Conservation (phyloP, 192 early-diverging fungal species). For the Kickxella alabastrina region DNA sequence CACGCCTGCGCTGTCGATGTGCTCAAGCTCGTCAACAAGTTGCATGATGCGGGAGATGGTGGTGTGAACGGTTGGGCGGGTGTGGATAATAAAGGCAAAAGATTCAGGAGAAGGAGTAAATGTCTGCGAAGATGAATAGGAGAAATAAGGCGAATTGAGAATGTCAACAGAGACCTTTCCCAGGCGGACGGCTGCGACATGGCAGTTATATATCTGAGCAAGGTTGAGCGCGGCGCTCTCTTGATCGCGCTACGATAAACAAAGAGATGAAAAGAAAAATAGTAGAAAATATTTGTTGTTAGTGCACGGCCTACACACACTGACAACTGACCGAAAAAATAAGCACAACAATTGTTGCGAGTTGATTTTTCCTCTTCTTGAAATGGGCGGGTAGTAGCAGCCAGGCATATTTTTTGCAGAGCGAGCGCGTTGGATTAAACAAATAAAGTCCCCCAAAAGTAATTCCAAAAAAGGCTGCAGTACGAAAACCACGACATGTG, state of each 20-base stretch:
- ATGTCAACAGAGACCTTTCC: slow-evolving; percentile 33
- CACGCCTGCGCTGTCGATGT: background rate
- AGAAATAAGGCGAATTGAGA: slow-evolving; percentile 35
- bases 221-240: slow-evolving; percentile 25
- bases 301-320: too few relatives aligned
- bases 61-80: slow-evolving; percentile 15
- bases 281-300: too few relatives aligned
- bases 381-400: too few relatives aligned
- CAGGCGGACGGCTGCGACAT: slow-evolving; percentile 27
- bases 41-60: slow-evolving; percentile 37
- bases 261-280: background rate
- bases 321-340: too few relatives aligned
- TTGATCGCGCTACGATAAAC: slow-evolving; percentile 34
- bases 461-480: too few relatives aligned
- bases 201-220: slow-evolving; percentile 43
- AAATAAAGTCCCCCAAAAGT: too few relatives aligned
- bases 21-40: slow-evolving; percentile 17
- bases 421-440: too few relatives aligned
- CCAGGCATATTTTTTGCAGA: too few relatives aligned
- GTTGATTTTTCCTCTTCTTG: background rate
- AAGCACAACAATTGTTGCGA: background rate
- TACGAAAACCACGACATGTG: background rate
- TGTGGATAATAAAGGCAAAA: slow-evolving; percentile 41
- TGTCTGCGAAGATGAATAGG: background rate
- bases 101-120: slow-evolving; percentile 23